Conservation (phyloP, 768 basidiomycete species). For the Boletus reticuloceps region DNA sequence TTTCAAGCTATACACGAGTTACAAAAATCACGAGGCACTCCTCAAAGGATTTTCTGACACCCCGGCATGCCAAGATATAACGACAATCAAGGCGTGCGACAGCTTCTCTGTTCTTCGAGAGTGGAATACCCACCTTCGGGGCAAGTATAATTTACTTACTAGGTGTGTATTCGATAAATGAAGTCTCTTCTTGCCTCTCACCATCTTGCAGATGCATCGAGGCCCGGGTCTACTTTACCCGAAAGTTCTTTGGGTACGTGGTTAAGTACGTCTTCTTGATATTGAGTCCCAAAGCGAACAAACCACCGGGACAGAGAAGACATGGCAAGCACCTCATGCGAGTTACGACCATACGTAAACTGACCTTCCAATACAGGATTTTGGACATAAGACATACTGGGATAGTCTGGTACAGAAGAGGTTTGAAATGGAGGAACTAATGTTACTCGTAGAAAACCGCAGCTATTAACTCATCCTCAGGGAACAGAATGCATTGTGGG, state of each 20-base stretch:
- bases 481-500: constrained; percentile 37
- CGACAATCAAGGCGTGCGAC: constrained; percentile 27
- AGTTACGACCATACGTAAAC: background rate
- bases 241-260: constrained; percentile 40
- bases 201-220: constrained; percentile 33
- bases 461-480: constrained; percentile 36
- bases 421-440: constrained; percentile 29
- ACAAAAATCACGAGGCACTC: constrained; percentile 33
- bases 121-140: constrained; percentile 32
- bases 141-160: constrained; percentile 34
- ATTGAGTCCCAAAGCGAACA: background rate
- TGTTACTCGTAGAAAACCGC: constrained; percentile 32
- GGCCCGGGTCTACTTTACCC: constrained; percentile 37
- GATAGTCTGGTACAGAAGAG: constrained; percentile 32
- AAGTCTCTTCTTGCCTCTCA: background rate
- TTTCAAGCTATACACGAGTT: constrained; percentile 36
- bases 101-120: constrained; percentile 31
- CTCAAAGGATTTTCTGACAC: constrained; percentile 30
- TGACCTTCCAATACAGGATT: constrained; percentile 29
- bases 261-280: background rate
- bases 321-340: constrained; percentile 12
- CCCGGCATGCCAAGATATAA: constrained; percentile 23
- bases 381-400: constrained; percentile 40
- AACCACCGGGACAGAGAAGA: constrained; percentile 14
- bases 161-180: constrained; percentile 16